Evolutionary conservation across 495 filamentous ascomycete species (phyloP), one percentile per base, ranked within the genome.

Genomic region (Penicillium malachiteum): DNA sequence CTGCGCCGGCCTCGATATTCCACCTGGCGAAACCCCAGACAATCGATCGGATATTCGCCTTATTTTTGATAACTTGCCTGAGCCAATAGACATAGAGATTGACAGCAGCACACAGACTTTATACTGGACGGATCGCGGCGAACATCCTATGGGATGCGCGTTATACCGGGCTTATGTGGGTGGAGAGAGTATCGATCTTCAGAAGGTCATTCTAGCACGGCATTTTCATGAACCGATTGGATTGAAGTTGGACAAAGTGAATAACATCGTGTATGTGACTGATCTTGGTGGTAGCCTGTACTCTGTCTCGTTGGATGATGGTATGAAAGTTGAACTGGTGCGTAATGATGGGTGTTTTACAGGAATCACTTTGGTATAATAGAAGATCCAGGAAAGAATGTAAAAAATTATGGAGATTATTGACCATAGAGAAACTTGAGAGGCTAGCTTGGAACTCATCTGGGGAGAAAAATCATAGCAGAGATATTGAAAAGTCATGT

Each of bases 51-150:
- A 83, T 55, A 72, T 82, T 31, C 67, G 77, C 58, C 44, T 65
- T 0, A 21, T 83, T 5, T 71, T 76, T 7, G 59, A 73, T 1
- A 43, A 62, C 1, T 55, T 83, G 12, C 81, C 81, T 0, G 81
- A 85, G 51, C 79, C 79, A 1, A 81, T 85, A 64, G 78, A 84
- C 62, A 59, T 84, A 11, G 74, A 78, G 40, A 52, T 83, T 8
- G 78, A 83, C 54, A 62, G 57, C 26, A 60, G 65, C 3, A 53
- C 54, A 3, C 52, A 69, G 16, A 65, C 52, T 13, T 59, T 84
- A 17, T 84, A 81, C 55, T 83, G 79, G 82, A 81, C 81, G 0
- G 80, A 82, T 56, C 73, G 80, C 0, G 81, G 81, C 2, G 79
- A 84, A 60, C 66, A 66, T 35, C 69, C 68, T 1, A 48, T 34